Percentiles rank a stretch among this genome's conserved stretches.
These are phyloP conservation scores for Cadophora malorum DNA, from an alignment of 2,329 filamentous ascomycete genomes.

Conservation along the genomic window DNA sequence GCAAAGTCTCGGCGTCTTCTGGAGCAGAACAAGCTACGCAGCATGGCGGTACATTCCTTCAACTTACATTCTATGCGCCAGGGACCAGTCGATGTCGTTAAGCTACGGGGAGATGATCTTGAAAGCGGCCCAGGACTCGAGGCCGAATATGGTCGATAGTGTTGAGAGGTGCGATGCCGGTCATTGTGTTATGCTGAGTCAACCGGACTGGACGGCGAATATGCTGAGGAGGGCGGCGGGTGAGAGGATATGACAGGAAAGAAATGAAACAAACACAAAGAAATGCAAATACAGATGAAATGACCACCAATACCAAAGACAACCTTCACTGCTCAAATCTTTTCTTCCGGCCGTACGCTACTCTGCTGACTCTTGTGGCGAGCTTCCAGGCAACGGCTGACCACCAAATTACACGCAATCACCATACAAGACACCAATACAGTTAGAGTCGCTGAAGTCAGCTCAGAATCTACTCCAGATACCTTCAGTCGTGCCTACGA, in stretches of 20 bases:
- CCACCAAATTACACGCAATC: neutral
- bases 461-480: neutral
- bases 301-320: neutral
- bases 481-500: neutral
- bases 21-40: conserved; percentile 39
- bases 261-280: neutral
- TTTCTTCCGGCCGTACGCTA: neutral
- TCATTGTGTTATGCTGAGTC: conserved; percentile 36
- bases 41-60: conserved; percentile 41
- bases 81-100: conserved; percentile 34
- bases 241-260: conserved; percentile 21
- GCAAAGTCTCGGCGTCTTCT: conserved; percentile 48
- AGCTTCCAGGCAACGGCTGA: neutral
- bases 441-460: neutral
- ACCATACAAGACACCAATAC: neutral
- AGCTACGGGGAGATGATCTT: conserved; percentile 37
- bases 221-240: conserved; percentile 33
- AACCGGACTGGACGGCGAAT: conserved; percentile 33
- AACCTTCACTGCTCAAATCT: neutral
- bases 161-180: conserved; percentile 39
- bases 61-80: conserved; percentile 38
- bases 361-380: neutral
- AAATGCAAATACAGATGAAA: neutral
- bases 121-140: conserved; percentile 33
- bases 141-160: conserved; percentile 35